These are phyloP conservation scores for Pseudogymnoascus sp. DNA, from an alignment of 2,329 filamentous ascomycete species.

Conservation along the genomic window DNA sequence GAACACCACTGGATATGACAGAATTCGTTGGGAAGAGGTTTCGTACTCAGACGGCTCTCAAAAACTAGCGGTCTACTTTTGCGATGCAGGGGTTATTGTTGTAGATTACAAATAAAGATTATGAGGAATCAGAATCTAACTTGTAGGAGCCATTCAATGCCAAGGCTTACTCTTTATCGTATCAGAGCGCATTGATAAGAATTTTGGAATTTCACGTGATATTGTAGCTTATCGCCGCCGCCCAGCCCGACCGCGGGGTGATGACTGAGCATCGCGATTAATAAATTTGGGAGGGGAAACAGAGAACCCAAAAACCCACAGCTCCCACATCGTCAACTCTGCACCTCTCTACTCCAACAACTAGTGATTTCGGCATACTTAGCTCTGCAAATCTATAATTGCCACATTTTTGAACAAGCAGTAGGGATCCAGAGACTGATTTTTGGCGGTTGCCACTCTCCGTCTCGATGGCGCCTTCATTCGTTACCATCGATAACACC, in stretches of 20 bases:
- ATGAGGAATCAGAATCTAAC: background rate
- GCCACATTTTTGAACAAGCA: background rate
- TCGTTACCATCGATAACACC: slow-evolving; percentile 23
- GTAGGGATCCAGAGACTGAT: background rate
- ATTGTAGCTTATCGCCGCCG: background rate
- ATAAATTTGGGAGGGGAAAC: slow-evolving; percentile 6
- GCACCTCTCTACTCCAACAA: background rate
- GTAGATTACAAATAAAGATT: background rate
- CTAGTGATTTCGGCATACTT: background rate
- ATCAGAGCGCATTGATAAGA: slow-evolving; percentile 2
- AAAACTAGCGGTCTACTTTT: background rate
- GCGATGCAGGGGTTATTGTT: background rate
- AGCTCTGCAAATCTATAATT: background rate
- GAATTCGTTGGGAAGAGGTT: background rate
- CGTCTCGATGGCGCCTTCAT: slow-evolving; percentile 22
- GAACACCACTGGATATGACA: background rate
- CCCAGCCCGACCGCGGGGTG: slow-evolving; percentile 2
- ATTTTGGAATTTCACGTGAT: background rate
- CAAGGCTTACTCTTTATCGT: background rate
- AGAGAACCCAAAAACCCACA: background rate
- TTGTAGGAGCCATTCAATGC: background rate
- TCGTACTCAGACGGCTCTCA: background rate
- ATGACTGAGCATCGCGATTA: slow-evolving; percentile 5
- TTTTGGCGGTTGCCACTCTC: slow-evolving; percentile 6
- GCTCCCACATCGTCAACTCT: slow-evolving; percentile 2